Conservation (phyloP, 2,329 filamentous ascomycete species). For the Pseudogymnoascus sp. region DNA sequence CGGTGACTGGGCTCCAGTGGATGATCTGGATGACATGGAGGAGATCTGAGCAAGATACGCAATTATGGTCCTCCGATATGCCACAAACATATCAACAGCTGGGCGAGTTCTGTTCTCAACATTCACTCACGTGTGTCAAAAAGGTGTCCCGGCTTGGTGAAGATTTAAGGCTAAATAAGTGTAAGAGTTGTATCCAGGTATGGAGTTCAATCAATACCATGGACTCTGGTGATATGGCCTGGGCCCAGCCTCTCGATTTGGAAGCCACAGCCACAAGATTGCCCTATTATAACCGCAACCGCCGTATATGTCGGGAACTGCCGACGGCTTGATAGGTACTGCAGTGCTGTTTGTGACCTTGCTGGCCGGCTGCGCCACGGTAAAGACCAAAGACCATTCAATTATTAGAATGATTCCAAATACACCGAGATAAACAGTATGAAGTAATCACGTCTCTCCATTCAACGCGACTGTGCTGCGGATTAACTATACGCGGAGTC, state of each 20-base stretch:
- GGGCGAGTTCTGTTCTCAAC: background rate
- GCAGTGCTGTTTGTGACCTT: background rate
- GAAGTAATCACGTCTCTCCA: background rate
- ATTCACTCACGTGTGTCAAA: background rate
- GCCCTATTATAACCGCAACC: background rate
- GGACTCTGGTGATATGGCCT: background rate
- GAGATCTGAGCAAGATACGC: constrained; percentile 46
- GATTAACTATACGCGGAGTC: background rate
- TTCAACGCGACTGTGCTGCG: background rate
- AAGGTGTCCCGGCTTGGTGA: background rate
- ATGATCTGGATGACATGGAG: constrained; percentile 72
- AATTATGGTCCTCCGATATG: background rate
- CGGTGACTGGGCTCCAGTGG: constrained; percentile 62
- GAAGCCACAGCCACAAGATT: background rate
- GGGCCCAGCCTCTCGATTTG: background rate
- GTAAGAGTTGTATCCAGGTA: background rate
- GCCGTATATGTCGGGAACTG: background rate
- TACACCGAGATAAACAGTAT: background rate
- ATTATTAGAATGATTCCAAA: background rate
- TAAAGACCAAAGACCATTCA: background rate
- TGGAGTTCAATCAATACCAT: background rate
- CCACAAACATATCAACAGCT: background rate
- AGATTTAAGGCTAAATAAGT: background rate
- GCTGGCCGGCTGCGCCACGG: background rate
- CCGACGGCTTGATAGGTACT: background rate